phyloP scores from a whole-genome alignment of 164 flowering plant genomes.

The Kalanchoe fedtschenkoi region DNA sequence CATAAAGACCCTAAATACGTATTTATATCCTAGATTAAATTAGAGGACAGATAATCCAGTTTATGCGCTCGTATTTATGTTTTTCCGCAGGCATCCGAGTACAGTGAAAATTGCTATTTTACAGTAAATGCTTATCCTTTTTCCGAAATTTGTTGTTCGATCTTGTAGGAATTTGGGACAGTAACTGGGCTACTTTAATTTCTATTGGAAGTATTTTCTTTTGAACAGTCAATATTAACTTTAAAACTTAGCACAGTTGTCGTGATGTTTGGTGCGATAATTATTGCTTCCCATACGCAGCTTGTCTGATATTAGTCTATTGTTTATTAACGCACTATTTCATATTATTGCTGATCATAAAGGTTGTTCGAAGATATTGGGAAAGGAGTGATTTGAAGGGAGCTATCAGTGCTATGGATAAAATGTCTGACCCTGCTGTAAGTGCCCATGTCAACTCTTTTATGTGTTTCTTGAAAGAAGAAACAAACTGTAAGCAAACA shows the following conservation, averaged over 20 bases:
- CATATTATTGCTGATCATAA: slow-evolving; percentile 8
- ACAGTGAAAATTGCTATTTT: too few relatives aligned
- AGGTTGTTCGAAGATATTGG: slow-evolving; percentile 69
- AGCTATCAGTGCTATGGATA: slow-evolving; percentile 62
- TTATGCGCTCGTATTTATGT: too few relatives aligned
- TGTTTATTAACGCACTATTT: neutral
- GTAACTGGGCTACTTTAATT: too few relatives aligned
- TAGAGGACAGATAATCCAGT: too few relatives aligned
- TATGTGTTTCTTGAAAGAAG: neutral
- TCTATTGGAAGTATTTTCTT: neutral
- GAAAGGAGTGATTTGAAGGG: slow-evolving; percentile 77
- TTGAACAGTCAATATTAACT: neutral
- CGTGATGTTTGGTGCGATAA: neutral
- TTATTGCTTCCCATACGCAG: too few relatives aligned
- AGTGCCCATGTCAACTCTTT: slow-evolving; percentile 14
- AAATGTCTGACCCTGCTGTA: slow-evolving; percentile 88
- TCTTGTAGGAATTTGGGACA: too few relatives aligned
- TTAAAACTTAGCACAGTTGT: neutral
- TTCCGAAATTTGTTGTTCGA: neutral
- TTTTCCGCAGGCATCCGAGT: too few relatives aligned
- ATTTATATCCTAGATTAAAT: too few relatives aligned
- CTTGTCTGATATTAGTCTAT: neutral
- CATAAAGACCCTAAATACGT: too few relatives aligned
- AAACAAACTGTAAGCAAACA: neutral
- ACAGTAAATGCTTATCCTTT: too few relatives aligned